Evolutionary conservation across 2,329 filamentous ascomycete species (phyloP), one percentile per base, ranked within the genome.

Genomic region (Ramularia collo-cygni): DNA sequence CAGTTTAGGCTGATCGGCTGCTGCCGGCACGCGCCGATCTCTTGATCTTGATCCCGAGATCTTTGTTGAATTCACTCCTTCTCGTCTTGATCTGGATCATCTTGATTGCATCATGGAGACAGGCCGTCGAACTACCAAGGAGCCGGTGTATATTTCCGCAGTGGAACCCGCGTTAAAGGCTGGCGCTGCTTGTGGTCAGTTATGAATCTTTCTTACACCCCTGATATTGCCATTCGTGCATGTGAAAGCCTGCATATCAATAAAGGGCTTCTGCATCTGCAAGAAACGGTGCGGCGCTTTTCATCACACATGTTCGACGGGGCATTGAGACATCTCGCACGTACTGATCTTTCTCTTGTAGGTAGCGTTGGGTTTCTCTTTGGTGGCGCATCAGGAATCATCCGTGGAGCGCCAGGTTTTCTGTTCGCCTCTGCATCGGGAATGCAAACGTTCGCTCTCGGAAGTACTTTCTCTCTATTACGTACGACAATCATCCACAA

Each of bases 361-460:
- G 80, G 83, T 37, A 75, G 81, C 35, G 74, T 75, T 26, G 88
- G 86, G 18, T 81, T 93, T 33, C 62, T 65, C 13, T 50, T 66
- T 37, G 70, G 69, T 28, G 64, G 67, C 37, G 59, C 66, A 35
- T 61, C 62, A 35, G 69, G 69, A 21, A 68, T 70, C 13, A 44
- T 89, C 34, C 75, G 79, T 42, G 81, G 82, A 13, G 76, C 75
- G 10, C 81, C 85, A 3, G 72, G 76, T 3, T 60, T 78, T 2
- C 64, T 90, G 5, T 90, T 87, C 64, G 81, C 85, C 0, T 52
- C 82, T 9, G 74, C 81, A 27, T 80, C 82, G 15, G 83, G 85
- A 13, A 69, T 85, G 28, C 87, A 94, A 65, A 95, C 85, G 77
- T 86, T 86, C 62, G 73, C 77, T 29, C 72, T 93, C 28, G 86